A percentile compares a stretch with the other conserved stretches of the same genome.
These are phyloP conservation scores for Sporothrix brunneoviolacea DNA, from an alignment of 2,329 filamentous ascomycete genomes.

Conservation along the genomic window DNA sequence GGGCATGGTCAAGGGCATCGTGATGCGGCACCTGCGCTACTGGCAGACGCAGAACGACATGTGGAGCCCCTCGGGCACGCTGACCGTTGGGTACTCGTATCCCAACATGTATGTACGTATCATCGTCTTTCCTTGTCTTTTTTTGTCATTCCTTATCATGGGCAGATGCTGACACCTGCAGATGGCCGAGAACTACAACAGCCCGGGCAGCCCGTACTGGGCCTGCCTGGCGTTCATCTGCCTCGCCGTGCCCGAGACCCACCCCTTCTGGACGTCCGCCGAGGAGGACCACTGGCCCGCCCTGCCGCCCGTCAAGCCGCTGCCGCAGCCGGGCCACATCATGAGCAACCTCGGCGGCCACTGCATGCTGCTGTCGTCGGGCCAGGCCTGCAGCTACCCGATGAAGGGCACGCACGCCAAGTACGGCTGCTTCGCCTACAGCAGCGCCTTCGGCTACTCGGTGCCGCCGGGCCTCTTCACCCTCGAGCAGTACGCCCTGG, in stretches of 20 bases:
- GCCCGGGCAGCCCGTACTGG: conserved; percentile 69
- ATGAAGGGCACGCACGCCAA: conserved; percentile 78
- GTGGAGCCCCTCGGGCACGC: conserved; percentile 66
- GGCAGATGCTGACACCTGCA: conserved; percentile 24
- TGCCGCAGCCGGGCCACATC: conserved; percentile 68
- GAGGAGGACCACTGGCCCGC: conserved; percentile 54
- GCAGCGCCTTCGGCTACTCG: conserved; percentile 67
- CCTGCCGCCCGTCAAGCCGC: conserved; percentile 52
- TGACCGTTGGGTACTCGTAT: conserved; percentile 71
- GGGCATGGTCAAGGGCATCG: conserved; percentile 72
- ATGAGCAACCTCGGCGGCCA: conserved; percentile 65
- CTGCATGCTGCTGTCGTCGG: conserved; percentile 67
- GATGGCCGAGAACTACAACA: conserved; percentile 79
- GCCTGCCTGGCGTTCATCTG: conserved; percentile 72
- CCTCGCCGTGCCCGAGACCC: conserved; percentile 59
- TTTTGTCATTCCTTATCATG: not conserved
- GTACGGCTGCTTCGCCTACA: conserved; percentile 74
- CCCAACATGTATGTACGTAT: conserved; percentile 62
- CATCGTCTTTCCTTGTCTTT: conserved; percentile 10
- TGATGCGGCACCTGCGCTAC: conserved; percentile 69
- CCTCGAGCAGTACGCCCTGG: conserved; percentile 69
- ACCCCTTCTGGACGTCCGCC: conserved; percentile 67
- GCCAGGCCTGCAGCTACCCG: conserved; percentile 75
- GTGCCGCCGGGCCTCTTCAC: conserved; percentile 70
- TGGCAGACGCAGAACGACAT: conserved; percentile 72